Base-by-base conservation (phyloP, 495 filamentous ascomycete genomes). In the Penicillium flavigenum region DNA sequence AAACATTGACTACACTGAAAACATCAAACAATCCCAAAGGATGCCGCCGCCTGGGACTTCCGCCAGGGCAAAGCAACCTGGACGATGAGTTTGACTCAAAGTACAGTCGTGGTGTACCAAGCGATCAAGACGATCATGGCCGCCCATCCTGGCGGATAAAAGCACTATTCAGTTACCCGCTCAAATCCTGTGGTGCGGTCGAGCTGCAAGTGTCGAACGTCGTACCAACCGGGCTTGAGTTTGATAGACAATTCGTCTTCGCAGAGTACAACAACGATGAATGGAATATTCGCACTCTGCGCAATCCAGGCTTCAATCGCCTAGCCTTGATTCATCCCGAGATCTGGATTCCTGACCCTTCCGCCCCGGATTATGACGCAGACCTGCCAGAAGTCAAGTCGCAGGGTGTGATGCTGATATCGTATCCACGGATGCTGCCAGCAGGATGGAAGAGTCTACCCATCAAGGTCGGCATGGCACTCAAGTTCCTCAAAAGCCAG, bases 241-340 rank as follows among this genome's bases (percentile, higher is more conserved):
- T 87, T 68, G 93, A 98, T 69, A 86, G 93, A 1, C 84, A 90
- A 61, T 96, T 91, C 77, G 88, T 83, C 47, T 90, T 96, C 62
- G 89, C 87, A 1, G 85, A 91, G 68, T 76, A 86, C 7, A 51
- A 29, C 39, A 12, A 60, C 0, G 60, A 63, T 0, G 62, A 56
- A 48, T 98, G 92, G 91, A 79, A 81, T 14, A 91, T 90, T 63
- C 80, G 92, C 62, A 96, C 93, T 5, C 56, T 78, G 10, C 72
- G 75, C 8, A 88, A 94, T 64, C 74, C 90, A 31, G 81, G 87
- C 39, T 89, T 88, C 66, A 81, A 90, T 2, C 73, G 77, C 24
- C 76, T 98, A 27, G 87, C 92, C 6, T 85, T 83, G 43, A 77
- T 98, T 29, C 75, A 80, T 42, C 86, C 90, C 2, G 86, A 94